Evolutionary conservation across 2,329 filamentous ascomycete species (phyloP), one percentile per base, ranked within the genome.

Genomic region (Clonostachys rosea): DNA sequence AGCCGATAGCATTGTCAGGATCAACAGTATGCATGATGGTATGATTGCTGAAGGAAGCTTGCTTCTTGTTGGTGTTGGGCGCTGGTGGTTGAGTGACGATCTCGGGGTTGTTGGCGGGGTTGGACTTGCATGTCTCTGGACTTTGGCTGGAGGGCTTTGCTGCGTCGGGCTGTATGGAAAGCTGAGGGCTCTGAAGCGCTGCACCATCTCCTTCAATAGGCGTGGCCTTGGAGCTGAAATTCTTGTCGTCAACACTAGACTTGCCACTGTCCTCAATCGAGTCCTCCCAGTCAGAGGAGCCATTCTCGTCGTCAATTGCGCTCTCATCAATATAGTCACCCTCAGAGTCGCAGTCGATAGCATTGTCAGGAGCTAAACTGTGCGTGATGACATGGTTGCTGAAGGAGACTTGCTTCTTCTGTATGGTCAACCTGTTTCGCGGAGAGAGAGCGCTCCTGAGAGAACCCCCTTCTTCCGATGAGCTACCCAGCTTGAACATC

Each of bases 221-320:
- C 18, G 18, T 18, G 18, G 18, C 18, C 18, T 18, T 4, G 18
- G 18, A 18, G 18, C 18, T 18, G 18, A 3, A 18, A 18, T 4
- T 18, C 59, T 82, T 84, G 50, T 94, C 87, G 51, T 94, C 88
- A 45, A 91, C 78, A 61, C 89, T 95, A 2, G 89, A 89, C 55
- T 88, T 87, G 48, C 85, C 87, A 61, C 87, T 94, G 56, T 95
- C 89, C 51, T 88, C 87, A 18, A 88, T 81, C 0, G 86, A 89
- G 58, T 80, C 74, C 59, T 86, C 76, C 73, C 81, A 79, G 46
- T 81, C 81, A 43, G 68, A 81, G 49, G 64, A 75, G 50, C 81
- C 76, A n/a, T 83, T 81, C 46, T 87, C 84, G 45, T 86, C 83
- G 45, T 87, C 84, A 47, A 94, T 91, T 46, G 88, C 89, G 60